Base-by-base conservation (phyloP, 2,329 filamentous ascomycete genomes). In the Colletotrichum falcatum region DNA sequence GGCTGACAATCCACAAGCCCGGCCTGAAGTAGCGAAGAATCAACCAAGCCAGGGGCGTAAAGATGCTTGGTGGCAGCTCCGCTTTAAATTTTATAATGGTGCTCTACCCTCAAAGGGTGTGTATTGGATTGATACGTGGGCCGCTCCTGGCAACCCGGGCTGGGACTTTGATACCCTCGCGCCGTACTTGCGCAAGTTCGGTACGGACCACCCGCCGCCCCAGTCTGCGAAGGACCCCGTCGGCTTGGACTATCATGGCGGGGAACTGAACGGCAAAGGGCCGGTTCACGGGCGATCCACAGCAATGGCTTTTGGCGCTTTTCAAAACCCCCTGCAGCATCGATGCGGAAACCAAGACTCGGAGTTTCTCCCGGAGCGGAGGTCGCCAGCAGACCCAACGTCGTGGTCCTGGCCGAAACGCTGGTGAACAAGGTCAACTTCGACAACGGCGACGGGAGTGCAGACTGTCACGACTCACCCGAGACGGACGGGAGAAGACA, bases 211-310 rank as follows among this genome's bases (percentile, higher is more conserved):
- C 61, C 63, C 74, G 4, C 77, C 78, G 7, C 71, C 75, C 4
- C 69, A 76, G 58, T 73, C 71, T 4, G 70, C 79, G 7, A 74
- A 71, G 28, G 76, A 80, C 6, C 60, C 75, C 9, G 74, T 78
- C 54, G 76, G 77, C 12, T 71, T 81, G 46, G 74, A 72, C 1
- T 79, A 79, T 60, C 77, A 80, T 59, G 77, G 81, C 51, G 79
- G 80, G 23, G 74, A 72, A 14, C 49, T 78, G 1, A 73, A 73
- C 6, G 77, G 77, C 18, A 74, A 79, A 42, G 81, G 82, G 0
- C 82, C 81, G 1, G 42, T 83, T 8, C 77, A 81, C 5, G 74
- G 72, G 72, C 7, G 81, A 83, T 63, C 78, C 79, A 6, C 75
- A 79, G 78, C 8, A 75, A 71, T n/a, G 30, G 76, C 76, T 0